Conservation (phyloP, 163 green algal genomes). For the Scenedesmus sp. region DNA sequence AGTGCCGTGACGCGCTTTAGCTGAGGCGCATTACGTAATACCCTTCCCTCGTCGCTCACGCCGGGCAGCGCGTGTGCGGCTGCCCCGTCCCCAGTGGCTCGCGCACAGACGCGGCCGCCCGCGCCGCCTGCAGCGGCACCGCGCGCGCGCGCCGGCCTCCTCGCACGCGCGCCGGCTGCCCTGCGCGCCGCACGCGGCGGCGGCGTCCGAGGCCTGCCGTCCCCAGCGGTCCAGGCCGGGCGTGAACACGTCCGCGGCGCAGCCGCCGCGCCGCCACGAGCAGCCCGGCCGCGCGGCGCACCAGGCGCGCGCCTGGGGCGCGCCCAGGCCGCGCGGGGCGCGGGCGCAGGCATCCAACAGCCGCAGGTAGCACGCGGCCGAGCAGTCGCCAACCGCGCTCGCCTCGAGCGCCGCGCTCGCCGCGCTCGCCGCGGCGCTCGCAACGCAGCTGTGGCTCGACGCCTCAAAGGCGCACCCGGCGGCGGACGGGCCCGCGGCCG, state of each 20-base stretch:
- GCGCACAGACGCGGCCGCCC: slow-evolving; percentile 8
- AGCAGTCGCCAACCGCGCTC: slow-evolving; percentile 8
- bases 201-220: not conserved
- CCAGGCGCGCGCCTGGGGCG: not conserved
- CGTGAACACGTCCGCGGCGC: slow-evolving; percentile 1
- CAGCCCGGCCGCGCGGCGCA: slow-evolving; percentile 27
- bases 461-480: slow-evolving; percentile 6
- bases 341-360: slow-evolving; percentile 4
- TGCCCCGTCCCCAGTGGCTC: too few species aligned
- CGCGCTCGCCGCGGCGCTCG: not conserved
- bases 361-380: slow-evolving; percentile 29
- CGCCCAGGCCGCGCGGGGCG: not conserved
- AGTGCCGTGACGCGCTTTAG: too few species aligned
- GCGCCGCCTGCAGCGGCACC: not conserved
- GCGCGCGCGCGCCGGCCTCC: not conserved
- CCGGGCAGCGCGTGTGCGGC: too few species aligned
- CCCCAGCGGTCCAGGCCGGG: slow-evolving; percentile 6
- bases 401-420: not conserved
- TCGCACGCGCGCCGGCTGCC: not conserved
- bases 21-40: too few species aligned
- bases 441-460: not conserved
- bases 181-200: not conserved
- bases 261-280: not conserved
- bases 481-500: not conserved
- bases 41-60: too few species aligned